Conservation (phyloP, 257 asterid species). For the Ilex asprella region DNA sequence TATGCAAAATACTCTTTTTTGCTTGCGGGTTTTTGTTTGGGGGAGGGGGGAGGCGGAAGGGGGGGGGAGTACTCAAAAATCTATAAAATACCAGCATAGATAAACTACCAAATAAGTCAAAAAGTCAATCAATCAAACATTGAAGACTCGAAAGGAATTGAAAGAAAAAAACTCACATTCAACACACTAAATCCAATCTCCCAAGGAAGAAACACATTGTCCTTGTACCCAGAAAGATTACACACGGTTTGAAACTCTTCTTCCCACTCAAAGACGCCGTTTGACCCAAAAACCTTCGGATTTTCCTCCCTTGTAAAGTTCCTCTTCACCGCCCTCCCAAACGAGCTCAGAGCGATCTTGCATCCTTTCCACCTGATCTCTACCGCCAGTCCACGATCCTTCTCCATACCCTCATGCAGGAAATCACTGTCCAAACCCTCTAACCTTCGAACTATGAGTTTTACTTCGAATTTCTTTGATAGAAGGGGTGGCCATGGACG, state of each 20-base stretch:
- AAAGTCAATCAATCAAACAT: background rate
- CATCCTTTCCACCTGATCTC: slow-evolving; percentile 62
- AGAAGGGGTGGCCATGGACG: slow-evolving; percentile 93
- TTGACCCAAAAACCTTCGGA: slow-evolving; percentile 18
- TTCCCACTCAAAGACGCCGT: slow-evolving; percentile 70
- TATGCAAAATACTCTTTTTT: too few relatives aligned
- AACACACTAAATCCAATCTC: slow-evolving; percentile 74
- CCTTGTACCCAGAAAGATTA: slow-evolving; percentile 64
- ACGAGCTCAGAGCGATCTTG: slow-evolving; percentile 35
- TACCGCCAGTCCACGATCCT: slow-evolving; percentile 41
- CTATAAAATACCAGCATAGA: too few relatives aligned
- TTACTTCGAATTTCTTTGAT: slow-evolving; percentile 62
- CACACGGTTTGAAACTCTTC: slow-evolving; percentile 73
- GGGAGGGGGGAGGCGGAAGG: too few relatives aligned
- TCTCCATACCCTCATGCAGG: slow-evolving; percentile 50
- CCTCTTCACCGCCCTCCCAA: slow-evolving; percentile 54
- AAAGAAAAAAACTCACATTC: slow-evolving; percentile 53
- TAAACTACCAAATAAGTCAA: too few relatives aligned
- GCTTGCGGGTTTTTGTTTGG: too few relatives aligned
- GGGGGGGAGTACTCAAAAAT: too few relatives aligned
- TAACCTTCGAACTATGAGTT: slow-evolving; percentile 41
- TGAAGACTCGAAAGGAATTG: background rate
- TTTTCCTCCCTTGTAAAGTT: slow-evolving; percentile 58
- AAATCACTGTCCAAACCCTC: slow-evolving; percentile 42
- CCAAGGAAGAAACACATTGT: slow-evolving; percentile 86